phyloP scores from a whole-genome alignment of 345 rosid genomes.

The Eucalyptus regnans region DNA sequence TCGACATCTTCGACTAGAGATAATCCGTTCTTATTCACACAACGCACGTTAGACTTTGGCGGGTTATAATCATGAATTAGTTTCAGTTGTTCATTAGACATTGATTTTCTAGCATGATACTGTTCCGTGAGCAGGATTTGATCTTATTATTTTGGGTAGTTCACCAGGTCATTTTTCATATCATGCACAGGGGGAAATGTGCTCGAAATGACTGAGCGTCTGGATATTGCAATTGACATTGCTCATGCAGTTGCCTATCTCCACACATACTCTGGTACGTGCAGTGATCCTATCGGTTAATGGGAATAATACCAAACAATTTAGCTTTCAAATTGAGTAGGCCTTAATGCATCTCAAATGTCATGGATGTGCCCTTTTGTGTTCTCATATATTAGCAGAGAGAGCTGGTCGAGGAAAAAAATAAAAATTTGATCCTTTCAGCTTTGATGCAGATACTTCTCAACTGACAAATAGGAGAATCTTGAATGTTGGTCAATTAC shows the following conservation, averaged over 20 bases:
- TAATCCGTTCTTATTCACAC: not conserved
- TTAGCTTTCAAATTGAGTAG: not conserved
- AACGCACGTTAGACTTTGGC: not conserved
- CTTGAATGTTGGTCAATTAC: not conserved
- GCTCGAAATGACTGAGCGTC: constrained; percentile 69
- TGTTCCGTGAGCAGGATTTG: not conserved
- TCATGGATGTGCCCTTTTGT: not conserved
- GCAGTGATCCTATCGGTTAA: not conserved
- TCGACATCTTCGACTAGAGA: not conserved
- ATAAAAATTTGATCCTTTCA: not conserved
- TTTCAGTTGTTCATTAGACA: not conserved
- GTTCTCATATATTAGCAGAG: not conserved
- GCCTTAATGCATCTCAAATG: not conserved
- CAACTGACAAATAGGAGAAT: not conserved
- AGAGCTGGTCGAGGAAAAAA: not conserved
- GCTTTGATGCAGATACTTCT: not conserved
- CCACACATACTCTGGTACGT: constrained; percentile 73
- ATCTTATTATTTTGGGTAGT: not conserved
- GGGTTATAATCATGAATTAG: not conserved
- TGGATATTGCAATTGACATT: constrained; percentile 85
- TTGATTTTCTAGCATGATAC: not conserved
- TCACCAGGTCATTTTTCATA: not conserved
- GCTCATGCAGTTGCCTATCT: constrained; percentile 93
- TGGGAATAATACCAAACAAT: not conserved
- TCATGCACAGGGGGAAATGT: constrained; percentile 51